A percentile compares a stretch with the other conserved stretches of the same genome.
Evolutionary conservation across 2,329 filamentous ascomycete species (phyloP).

Genomic region (Coniella vitis): DNA sequence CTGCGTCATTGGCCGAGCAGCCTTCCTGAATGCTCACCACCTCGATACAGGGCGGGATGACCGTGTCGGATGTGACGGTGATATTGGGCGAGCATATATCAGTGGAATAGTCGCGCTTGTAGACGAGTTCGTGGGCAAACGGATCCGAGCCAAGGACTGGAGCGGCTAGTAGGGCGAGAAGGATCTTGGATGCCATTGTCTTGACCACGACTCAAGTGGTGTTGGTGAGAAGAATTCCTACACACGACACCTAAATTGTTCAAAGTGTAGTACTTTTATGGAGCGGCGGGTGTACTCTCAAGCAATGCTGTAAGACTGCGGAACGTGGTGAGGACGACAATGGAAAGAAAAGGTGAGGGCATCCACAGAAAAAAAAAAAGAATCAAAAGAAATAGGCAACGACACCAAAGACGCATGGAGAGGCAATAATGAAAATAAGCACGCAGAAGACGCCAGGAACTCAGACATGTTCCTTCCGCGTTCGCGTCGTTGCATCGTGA

Average conservation of each 20-base stretch:
- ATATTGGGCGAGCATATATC: slow-evolving; percentile 20
- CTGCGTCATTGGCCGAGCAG: slow-evolving; percentile 28
- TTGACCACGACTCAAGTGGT: background rate
- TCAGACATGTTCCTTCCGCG: background rate
- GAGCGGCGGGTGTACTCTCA: too few species aligned
- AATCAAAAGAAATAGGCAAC: too few species aligned
- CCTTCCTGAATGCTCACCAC: slow-evolving; percentile 28
- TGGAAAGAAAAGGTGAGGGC: too few species aligned
- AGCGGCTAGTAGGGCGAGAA: background rate
- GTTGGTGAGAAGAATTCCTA: background rate
- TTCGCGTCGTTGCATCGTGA: background rate
- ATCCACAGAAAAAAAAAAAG: too few species aligned
- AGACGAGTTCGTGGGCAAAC: background rate
- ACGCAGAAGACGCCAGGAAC: background rate
- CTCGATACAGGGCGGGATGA: slow-evolving; percentile 26
- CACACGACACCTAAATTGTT: too few species aligned
- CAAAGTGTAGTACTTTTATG: too few species aligned
- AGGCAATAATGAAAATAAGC: background rate
- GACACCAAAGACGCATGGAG: too few species aligned
- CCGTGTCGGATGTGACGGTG: slow-evolving; percentile 4
- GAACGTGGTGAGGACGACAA: too few species aligned
- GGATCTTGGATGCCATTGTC: background rate
- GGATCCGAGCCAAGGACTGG: background rate
- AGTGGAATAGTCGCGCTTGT: slow-evolving; percentile 18
- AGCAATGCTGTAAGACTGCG: too few species aligned